Evolutionary conservation across 306 rosid genomes (phyloP).

Genomic region (Vigna trinervia): DNA sequence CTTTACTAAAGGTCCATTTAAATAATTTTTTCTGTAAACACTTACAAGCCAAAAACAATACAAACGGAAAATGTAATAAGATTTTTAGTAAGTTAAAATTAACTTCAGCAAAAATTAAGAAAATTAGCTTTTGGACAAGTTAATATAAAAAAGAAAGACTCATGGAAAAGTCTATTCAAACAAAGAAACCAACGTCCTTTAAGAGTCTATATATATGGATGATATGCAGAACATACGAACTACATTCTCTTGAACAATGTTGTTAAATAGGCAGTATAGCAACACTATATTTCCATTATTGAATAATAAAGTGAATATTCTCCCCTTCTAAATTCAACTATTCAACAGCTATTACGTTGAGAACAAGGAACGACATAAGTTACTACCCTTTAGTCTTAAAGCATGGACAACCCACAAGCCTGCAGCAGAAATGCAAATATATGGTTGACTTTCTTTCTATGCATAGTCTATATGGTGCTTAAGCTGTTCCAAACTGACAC

Average conservation of each 20-base stretch:
- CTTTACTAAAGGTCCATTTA: no score
- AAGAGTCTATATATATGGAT: not conserved
- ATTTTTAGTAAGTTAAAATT: no score
- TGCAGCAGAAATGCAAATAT: not conserved
- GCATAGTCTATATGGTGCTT: not conserved
- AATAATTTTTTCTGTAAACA: not conserved
- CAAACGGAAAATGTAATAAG: not conserved
- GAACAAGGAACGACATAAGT: not conserved
- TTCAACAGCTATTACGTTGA: not conserved
- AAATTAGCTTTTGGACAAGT: no score
- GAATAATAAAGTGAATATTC: no score
- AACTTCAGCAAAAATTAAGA: not conserved
- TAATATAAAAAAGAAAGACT: no score
- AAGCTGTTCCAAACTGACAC: slow-evolving; percentile 8
- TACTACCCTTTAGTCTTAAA: not conserved
- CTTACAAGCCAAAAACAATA: no score
- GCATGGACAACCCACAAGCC: not conserved
- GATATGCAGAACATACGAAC: not conserved
- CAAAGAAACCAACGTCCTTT: no score
- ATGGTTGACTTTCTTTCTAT: no score
- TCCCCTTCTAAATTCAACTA: not conserved
- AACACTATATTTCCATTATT: no score
- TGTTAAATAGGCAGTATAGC: not conserved
- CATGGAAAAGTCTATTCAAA: no score
- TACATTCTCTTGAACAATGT: not conserved